Evolutionary conservation across 352 stramenopile genomes (phyloP).

Genomic region (Peronospora farinosa): DNA sequence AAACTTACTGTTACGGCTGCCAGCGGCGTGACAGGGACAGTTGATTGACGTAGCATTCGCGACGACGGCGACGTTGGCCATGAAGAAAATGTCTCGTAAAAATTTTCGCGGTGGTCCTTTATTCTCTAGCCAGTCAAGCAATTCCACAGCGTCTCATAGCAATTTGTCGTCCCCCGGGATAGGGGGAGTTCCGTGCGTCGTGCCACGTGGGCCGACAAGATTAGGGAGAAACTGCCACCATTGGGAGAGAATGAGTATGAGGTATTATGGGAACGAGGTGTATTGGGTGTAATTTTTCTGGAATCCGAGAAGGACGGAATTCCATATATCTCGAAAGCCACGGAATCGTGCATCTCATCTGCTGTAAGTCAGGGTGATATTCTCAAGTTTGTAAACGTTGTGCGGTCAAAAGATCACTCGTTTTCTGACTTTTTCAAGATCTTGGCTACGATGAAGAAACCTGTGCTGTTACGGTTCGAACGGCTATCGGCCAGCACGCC

Average conservation of each 20-base stretch:
- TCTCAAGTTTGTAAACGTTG: conserved; percentile 81
- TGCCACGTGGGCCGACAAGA: conserved; percentile 70
- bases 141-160: conserved; percentile 12
- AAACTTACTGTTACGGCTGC: neutral
- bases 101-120: conserved; percentile 50
- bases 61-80: conserved; percentile 26
- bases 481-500: conserved; percentile 41
- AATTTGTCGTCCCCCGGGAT: conserved; percentile 15
- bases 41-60: conserved; percentile 7
- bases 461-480: conserved; percentile 79
- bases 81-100: conserved; percentile 71
- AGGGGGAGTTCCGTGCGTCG: conserved; percentile 22
- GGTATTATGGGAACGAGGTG: conserved; percentile 80
- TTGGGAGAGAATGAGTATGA: conserved; percentile 81
- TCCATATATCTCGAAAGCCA: conserved; percentile 82
- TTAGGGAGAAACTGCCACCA: conserved; percentile 69
- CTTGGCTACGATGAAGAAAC: conserved; percentile 86
- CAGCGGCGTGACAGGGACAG: neutral
- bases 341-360: conserved; percentile 78
- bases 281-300: conserved; percentile 83
- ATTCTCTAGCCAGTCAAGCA: conserved; percentile 32
- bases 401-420: conserved; percentile 81
- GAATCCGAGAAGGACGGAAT: conserved; percentile 83
- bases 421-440: conserved; percentile 89
- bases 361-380: conserved; percentile 64